Base-by-base conservation (phyloP, 768 basidiomycete species). In the Panaeolus papilionaceus region DNA sequence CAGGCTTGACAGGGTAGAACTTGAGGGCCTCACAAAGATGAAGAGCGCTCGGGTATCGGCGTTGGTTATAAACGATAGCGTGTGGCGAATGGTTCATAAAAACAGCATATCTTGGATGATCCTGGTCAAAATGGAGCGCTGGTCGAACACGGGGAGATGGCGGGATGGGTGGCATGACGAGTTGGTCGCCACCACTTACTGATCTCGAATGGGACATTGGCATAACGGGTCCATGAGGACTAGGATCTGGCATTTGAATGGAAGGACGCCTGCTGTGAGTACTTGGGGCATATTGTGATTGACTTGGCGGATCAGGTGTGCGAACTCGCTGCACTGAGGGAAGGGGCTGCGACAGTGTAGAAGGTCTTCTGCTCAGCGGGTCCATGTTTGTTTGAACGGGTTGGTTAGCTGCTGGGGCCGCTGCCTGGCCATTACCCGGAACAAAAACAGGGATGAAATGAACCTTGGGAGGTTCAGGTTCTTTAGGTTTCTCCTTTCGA, bases 1-100 rank as follows among this genome's bases (percentile, higher is more conserved):
- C 83, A 0, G 85, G 86, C 2, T 80, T 79, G 23, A 80, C 75
- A 2, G 82, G 81, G 42, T 87, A 72, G 75, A 88, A 94, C 75
- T 91, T 91, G 73, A 91, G 79, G 9, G 92, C 92, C 76, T 94
- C 92, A 64, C 88, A 84, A n/a, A 94, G 82, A 70, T 94, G 93
- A 71, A 88, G 76, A 10, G 90, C 93, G 1, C 88, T 90, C 1
- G 91, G 91, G 71, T 89, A 95, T 47, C 77, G 75, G 64, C 79
- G 80, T 38, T 86, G 81, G 40, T 81, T 75, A 75, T 88, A 89
- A 64, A 88, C 65, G 23, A 95, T 84, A 4, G 81, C 82, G 71
- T 92, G 87, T 0, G 81, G 85, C 0, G 93, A 92, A 70, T 89
- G 86, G 71, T 88, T 91, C 75, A 91, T 78, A 75, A 93, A 89